Conservation (phyloP, 164 flowering plant species). For the Tinospora cordifolia region DNA sequence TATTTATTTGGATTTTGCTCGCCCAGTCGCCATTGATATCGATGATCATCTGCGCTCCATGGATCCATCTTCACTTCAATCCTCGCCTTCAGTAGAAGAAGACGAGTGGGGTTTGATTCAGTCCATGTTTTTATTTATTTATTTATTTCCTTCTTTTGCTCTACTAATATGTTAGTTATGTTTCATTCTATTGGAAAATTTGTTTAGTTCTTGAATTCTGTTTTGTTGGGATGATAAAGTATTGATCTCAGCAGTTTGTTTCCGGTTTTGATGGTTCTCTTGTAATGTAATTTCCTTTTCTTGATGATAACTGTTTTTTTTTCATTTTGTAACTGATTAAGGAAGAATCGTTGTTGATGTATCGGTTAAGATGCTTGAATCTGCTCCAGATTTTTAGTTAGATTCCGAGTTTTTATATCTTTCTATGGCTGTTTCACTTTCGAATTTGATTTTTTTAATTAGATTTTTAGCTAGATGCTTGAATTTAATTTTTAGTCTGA, state of each 20-base stretch:
- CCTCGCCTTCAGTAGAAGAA: conserved; percentile 48
- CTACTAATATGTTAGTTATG: background rate
- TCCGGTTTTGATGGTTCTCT: background rate
- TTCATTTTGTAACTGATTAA: background rate
- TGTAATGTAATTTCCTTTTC: background rate
- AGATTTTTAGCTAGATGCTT: no score
- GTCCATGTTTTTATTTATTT: background rate
- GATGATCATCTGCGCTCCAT: conserved; percentile 53
- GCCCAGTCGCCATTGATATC: conserved; percentile 45
- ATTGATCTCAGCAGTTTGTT: background rate
- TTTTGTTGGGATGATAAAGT: background rate
- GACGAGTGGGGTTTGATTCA: conserved; percentile 65
- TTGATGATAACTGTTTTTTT: background rate
- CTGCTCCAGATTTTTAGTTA: background rate
- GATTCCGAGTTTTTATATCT: background rate
- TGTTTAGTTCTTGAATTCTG: background rate
- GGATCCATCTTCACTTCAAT: conserved; percentile 46
- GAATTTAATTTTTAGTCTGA: no score
- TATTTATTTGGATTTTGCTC: conserved; percentile 43
- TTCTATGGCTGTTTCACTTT: background rate
- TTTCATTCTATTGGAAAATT: background rate
- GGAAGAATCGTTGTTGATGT: background rate
- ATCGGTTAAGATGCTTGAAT: background rate
- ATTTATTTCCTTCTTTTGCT: background rate
- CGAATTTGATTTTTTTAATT: no score